Conservation (phyloP, 2,329 filamentous ascomycete genomes). For the Cordyceps farinosa region DNA sequence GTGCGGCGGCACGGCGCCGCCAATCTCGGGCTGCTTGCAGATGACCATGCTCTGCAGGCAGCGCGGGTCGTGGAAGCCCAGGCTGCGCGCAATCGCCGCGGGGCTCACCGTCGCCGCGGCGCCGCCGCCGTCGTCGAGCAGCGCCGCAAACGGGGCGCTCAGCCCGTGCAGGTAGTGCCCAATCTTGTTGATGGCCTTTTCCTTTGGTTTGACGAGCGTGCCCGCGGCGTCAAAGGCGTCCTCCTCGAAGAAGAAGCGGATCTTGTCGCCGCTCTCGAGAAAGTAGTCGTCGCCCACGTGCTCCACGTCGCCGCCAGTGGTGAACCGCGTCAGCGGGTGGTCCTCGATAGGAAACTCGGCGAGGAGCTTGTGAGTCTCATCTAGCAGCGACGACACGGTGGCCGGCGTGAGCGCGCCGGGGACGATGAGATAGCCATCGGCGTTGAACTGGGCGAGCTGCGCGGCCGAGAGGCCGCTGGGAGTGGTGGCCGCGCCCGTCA, state of each 20-base stretch:
- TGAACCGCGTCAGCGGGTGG: constrained; percentile 93
- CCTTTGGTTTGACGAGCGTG: constrained; percentile 71
- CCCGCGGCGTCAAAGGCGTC: constrained; percentile 72
- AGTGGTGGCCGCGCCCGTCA: neutral
- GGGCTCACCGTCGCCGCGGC: constrained; percentile 35
- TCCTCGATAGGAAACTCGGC: constrained; percentile 70
- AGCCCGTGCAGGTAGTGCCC: constrained; percentile 72
- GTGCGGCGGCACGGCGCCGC: constrained; percentile 84
- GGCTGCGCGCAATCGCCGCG: constrained; percentile 61
- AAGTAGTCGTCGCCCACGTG: constrained; percentile 97
- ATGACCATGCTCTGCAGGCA: constrained; percentile 95
- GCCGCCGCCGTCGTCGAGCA: constrained; percentile 41
- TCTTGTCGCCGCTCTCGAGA: constrained; percentile 80
- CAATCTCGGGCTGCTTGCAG: constrained; percentile 96
- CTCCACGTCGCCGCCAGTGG: constrained; percentile 64
- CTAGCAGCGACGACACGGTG: constrained; percentile 65
- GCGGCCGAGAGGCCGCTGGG: constrained; percentile 60
- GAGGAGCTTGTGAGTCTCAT: constrained; percentile 72
- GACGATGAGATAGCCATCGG: constrained; percentile 88
- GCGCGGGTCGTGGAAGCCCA: constrained; percentile 74
- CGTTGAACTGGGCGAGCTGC: constrained; percentile 69
- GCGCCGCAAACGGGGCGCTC: constrained; percentile 61
- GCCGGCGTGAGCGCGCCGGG: constrained; percentile 66
- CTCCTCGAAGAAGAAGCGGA: constrained; percentile 97
- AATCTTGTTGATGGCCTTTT: constrained; percentile 84